These are phyloP conservation scores for Capsella rubella DNA, from an alignment of 441 rosid species.

Conservation along the genomic window DNA sequence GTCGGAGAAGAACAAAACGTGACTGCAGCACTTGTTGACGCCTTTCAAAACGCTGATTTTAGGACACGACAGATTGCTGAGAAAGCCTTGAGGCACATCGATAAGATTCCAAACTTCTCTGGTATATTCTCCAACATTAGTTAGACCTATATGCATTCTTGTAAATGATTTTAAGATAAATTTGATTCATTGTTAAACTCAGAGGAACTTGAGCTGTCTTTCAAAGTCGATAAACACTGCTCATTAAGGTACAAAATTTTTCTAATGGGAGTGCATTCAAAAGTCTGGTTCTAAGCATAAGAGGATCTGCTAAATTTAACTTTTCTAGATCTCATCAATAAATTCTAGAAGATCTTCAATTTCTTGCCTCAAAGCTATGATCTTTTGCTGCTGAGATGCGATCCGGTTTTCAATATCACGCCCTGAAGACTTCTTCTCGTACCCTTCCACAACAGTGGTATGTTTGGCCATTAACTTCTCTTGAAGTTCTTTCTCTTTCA, in stretches of 20 bases:
- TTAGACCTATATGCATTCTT: conserved; percentile 29
- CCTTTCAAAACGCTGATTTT: conserved; percentile 93
- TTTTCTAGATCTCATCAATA: conserved; percentile 65
- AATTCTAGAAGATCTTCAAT: conserved; percentile 83
- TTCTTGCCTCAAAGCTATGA: conserved; percentile 74
- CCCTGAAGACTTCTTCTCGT: conserved; percentile 53
- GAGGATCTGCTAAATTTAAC: conserved; percentile 23
- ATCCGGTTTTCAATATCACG: conserved; percentile 81
- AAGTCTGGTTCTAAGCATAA: conserved; percentile 25
- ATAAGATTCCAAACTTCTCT: conserved; percentile 93
- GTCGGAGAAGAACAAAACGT: conserved; percentile 81
- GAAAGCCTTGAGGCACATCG: conserved; percentile 87
- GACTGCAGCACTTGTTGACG: conserved; percentile 91
- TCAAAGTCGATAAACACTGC: conserved; percentile 26
- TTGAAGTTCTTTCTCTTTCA: conserved; percentile 85
- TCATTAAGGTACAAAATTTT: neutral
- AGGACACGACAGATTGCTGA: conserved; percentile 90
- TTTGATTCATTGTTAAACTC: conserved; percentile 19
- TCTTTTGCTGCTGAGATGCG: conserved; percentile 73
- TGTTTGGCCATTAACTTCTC: conserved; percentile 85
- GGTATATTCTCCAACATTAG: conserved; percentile 77
- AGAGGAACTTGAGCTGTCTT: conserved; percentile 29
- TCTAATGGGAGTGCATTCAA: conserved; percentile 16
- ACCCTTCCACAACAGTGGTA: conserved; percentile 65
- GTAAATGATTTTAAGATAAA: conserved; percentile 29